These are phyloP conservation scores for Tylopilus sp. DNA, from an alignment of 1,284 basidiomycete genomes.

Conservation along the genomic window DNA sequence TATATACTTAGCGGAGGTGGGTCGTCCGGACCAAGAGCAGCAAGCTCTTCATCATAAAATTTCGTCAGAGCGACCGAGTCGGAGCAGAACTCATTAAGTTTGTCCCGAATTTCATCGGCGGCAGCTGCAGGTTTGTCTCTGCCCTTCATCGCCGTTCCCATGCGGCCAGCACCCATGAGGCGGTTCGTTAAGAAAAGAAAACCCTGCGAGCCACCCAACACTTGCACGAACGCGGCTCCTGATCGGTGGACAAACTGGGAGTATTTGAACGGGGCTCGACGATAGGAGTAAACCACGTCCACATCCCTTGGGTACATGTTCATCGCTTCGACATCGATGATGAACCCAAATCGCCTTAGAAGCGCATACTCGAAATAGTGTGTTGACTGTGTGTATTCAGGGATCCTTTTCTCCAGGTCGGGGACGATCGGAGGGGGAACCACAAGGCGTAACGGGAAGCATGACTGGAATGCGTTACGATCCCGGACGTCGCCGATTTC, in stretches of 20 bases:
- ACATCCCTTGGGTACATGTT: constrained; percentile 73
- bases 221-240: constrained; percentile 84
- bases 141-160: constrained; percentile 51
- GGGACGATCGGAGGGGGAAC: constrained; percentile 69
- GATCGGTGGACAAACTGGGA: constrained; percentile 88
- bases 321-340: constrained; percentile 82
- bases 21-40: constrained; percentile 53
- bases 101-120: constrained; percentile 58
- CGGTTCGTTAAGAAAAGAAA: constrained; percentile 88
- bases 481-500: constrained; percentile 81
- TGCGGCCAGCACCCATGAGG: constrained; percentile 64
- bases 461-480: constrained; percentile 86
- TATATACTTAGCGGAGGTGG: constrained; percentile 55
- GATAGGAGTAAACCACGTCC: constrained; percentile 88
- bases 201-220: constrained; percentile 72
- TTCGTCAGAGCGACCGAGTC: constrained; percentile 48
- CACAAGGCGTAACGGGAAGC: constrained; percentile 75
- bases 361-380: constrained; percentile 83
- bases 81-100: constrained; percentile 65
- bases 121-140: constrained; percentile 47
- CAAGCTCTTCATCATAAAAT: constrained; percentile 75
- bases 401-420: constrained; percentile 64
- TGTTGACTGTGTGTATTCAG: constrained; percentile 57
- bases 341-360: constrained; percentile 74
- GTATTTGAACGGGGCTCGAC: constrained; percentile 70